Percentiles rank a stretch among this genome's conserved stretches.
phyloP scores from a whole-genome alignment of 768 basidiomycete species.

The Pleurotus tuoliensis region DNA sequence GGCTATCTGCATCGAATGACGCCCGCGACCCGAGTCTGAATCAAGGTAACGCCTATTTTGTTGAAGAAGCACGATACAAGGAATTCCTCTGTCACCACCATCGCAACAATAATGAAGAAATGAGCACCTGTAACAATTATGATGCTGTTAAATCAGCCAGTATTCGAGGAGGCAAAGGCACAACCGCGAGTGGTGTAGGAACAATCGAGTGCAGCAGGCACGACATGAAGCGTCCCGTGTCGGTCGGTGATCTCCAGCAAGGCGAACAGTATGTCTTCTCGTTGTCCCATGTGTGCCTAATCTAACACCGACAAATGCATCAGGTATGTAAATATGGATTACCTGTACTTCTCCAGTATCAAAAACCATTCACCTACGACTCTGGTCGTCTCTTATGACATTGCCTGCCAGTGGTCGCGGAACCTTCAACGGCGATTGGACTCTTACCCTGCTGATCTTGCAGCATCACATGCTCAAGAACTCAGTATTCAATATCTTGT shows the following conservation, averaged over 20 bases:
- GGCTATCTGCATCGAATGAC: background rate
- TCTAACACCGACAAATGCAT: background rate
- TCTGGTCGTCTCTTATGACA: slow-evolving; percentile 17
- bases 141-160: no score
- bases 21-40: slow-evolving; percentile 10
- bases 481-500: no score
- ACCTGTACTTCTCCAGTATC: slow-evolving; percentile 15
- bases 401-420: slow-evolving; percentile 9
- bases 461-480: no score
- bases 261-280: slow-evolving; percentile 7
- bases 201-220: slow-evolving; percentile 10
- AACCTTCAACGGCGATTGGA: no score
- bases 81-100: background rate
- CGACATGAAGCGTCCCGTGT: slow-evolving; percentile 6
- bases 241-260: slow-evolving; percentile 1
- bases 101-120: no score
- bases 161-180: slow-evolving; percentile 9
- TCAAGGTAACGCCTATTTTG: slow-evolving; percentile 2
- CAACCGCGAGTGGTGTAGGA: slow-evolving; percentile 15
- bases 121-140: no score
- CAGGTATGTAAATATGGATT: slow-evolving; percentile 16
- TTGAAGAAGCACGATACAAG: slow-evolving; percentile 8
- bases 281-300: slow-evolving; percentile 1
- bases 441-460: no score
- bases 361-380: no score